Percentiles rank a stretch among this genome's conserved stretches.
Evolutionary conservation across 2,329 filamentous ascomycete genomes (phyloP).

Genomic region (Colletotrichum sp.): DNA sequence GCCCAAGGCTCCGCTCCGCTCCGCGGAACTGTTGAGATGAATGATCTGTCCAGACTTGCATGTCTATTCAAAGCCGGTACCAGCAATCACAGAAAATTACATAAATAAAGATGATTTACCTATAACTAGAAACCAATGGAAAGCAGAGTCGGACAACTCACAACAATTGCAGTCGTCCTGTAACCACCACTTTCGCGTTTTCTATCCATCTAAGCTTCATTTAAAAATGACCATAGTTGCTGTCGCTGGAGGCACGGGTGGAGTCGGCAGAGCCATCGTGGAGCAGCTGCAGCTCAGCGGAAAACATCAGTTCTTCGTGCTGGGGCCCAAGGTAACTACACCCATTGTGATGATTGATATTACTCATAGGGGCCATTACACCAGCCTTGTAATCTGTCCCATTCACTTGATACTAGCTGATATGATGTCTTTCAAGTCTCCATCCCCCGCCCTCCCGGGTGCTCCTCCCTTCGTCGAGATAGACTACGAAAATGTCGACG

Average conservation of each 20-base stretch:
- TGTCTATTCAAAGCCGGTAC: background rate
- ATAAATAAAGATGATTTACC: background rate
- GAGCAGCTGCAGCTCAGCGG: constrained; percentile 40
- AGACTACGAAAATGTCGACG: constrained; percentile 28
- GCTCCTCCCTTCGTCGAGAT: constrained; percentile 24
- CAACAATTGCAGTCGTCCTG: background rate
- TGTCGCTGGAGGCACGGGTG: constrained; percentile 49
- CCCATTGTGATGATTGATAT: background rate
- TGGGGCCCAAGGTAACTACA: constrained; percentile 23
- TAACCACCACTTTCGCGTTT: background rate
- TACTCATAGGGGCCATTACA: background rate
- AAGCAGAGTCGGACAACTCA: background rate
- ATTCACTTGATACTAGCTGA: background rate
- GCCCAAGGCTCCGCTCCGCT: background rate
- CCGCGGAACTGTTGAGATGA: background rate
- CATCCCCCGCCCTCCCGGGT: constrained; percentile 19
- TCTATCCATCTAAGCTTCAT: background rate
- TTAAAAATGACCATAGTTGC: constrained; percentile 36
- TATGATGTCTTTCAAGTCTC: background rate
- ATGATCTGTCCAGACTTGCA: background rate
- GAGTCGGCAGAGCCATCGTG: constrained; percentile 48
- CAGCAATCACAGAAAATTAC: background rate
- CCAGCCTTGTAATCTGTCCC: fast-evolving
- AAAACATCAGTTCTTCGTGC: constrained; percentile 41
- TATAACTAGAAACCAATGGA: background rate